Evolutionary conservation across 352 stramenopile genomes (phyloP), one percentile per base, ranked within the genome.

Genomic region (Pythium periplocum): DNA sequence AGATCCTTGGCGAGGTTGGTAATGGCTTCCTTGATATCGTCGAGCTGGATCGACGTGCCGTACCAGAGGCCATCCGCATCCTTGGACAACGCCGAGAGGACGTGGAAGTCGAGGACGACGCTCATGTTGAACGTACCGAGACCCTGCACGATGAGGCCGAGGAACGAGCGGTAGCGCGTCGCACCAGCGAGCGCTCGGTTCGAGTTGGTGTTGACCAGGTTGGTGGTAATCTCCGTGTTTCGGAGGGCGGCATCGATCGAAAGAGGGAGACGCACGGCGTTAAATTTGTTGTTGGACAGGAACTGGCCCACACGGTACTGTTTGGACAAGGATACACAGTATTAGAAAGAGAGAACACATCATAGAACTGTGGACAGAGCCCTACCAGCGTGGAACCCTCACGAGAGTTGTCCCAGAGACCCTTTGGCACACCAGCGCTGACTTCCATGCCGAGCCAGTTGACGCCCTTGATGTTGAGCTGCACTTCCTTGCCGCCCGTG

Each of bases 371-470:
- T 26, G 17, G 17, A 26, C 17, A 26, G 17, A 26, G 17, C 17
- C 17, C 38, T 44, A 71, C 59, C 46, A 94, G 46, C 44, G 83
- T 87, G 37, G 82, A 80, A 44, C 83, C 83, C 36, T 90, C 76
- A 45, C 83, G 72, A n/a, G 74, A 73, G 66, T 78, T 86, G 57
- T 94, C 83, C 83, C 83, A 94, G 2, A 94, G 61, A 2, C 83
- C 83, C 53, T 86, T 86, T 36, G 76, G 75, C 30, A 92, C 74
- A 46, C 78, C 77, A 44, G 83, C 78, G 37, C 48, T 69, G 66
- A 83, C 70, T 64, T 94, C 59, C 79, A 92, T 89, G 45, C 83
- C 83, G 38, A 87, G 73, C 83, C 83, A 94, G 69, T 90, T 94
- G 47, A 92, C 66, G 46, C 83, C 83, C 64, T 94, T 94, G 56